phyloP scores from a whole-genome alignment of 1,139 yeast species.

The Zhuliangozyma parablackwelliae region DNA sequence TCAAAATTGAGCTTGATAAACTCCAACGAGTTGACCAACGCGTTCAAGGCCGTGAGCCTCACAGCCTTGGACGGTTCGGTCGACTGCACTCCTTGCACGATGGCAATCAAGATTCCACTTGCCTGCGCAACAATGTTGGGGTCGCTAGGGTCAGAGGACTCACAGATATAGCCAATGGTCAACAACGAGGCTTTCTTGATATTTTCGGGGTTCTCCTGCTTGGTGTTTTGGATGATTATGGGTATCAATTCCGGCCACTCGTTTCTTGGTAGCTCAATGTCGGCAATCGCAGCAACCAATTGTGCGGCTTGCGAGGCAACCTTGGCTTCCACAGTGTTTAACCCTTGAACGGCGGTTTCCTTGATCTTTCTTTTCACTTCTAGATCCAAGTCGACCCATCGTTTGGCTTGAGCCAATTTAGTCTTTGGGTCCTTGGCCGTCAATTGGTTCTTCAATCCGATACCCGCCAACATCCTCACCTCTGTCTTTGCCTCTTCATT shows the following conservation, averaged over 20 bases:
- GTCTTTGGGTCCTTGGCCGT: slow-evolving; percentile 65
- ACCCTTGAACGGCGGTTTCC: slow-evolving; percentile 58
- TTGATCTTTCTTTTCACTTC: slow-evolving; percentile 63
- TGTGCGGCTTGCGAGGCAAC: slow-evolving; percentile 92
- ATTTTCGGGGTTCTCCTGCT: slow-evolving; percentile 67
- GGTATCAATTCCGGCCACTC: slow-evolving; percentile 89
- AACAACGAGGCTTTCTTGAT: slow-evolving; percentile 83
- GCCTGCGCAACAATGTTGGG: slow-evolving; percentile 79
- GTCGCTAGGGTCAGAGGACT: slow-evolving; percentile 83
- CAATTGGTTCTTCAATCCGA: slow-evolving; percentile 82
- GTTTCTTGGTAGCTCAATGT: slow-evolving; percentile 80
- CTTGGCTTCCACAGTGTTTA: slow-evolving; percentile 63
- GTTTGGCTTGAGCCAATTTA: slow-evolving; percentile 48
- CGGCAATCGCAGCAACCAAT: slow-evolving; percentile 93
- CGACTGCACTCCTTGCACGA: slow-evolving; percentile 91
- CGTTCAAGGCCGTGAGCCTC: slow-evolving; percentile 85
- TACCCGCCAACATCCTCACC: slow-evolving; percentile 88
- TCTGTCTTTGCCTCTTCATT: slow-evolving; percentile 66
- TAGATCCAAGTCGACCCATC: slow-evolving; percentile 59
- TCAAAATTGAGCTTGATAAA: slow-evolving; percentile 86
- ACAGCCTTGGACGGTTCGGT: slow-evolving; percentile 72
- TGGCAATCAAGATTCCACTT: slow-evolving; percentile 88
- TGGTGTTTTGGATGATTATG: slow-evolving; percentile 79
- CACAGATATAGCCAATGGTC: slow-evolving; percentile 94
- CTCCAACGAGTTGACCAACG: slow-evolving; percentile 85